Evolutionary conservation across 108 stramenopile genomes (phyloP).

Genomic region (Skeletonema grethae): DNA sequence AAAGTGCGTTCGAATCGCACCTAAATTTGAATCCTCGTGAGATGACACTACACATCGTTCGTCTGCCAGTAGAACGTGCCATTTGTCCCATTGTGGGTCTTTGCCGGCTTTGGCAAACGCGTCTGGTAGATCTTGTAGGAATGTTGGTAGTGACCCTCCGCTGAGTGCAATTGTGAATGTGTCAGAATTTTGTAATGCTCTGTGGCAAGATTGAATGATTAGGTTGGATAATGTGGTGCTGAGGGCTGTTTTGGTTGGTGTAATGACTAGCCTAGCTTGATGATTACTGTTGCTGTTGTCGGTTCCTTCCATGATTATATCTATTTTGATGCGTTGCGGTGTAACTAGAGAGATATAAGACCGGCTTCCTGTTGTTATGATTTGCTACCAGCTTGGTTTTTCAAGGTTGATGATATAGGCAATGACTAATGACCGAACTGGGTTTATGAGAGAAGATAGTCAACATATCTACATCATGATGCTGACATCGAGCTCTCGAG

Average conservation of each 20-base stretch:
- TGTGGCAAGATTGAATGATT: slow-evolving; percentile 33
- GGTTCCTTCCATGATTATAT: not conserved
- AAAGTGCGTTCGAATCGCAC: slow-evolving; percentile 54
- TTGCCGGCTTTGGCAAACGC: slow-evolving; percentile 41
- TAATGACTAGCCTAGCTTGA: slow-evolving; percentile 21
- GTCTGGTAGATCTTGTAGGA: slow-evolving; percentile 52
- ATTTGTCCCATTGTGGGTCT: slow-evolving; percentile 68
- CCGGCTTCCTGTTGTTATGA: no score
- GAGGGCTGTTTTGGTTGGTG: slow-evolving; percentile 21
- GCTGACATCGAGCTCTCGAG: no score
- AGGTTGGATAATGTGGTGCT: slow-evolving; percentile 22
- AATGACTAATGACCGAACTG: no score
- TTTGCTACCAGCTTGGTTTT: no score
- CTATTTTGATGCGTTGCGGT: not conserved
- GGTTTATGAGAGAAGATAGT: no score
- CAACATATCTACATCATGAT: no score
- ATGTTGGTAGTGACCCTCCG: slow-evolving; percentile 89
- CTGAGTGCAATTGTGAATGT: slow-evolving; percentile 86
- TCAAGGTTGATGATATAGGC: no score
- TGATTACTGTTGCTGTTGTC: not conserved
- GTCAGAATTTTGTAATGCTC: slow-evolving; percentile 25
- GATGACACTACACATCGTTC: slow-evolving; percentile 89
- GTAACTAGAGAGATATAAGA: no score
- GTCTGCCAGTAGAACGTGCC: slow-evolving; percentile 93
- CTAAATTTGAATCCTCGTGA: slow-evolving; percentile 84